A percentile compares a stretch with the other conserved stretches of the same genome.
Evolutionary conservation across 2,329 filamentous ascomycete species (phyloP).

Genomic region (Pyrenophora teres): DNA sequence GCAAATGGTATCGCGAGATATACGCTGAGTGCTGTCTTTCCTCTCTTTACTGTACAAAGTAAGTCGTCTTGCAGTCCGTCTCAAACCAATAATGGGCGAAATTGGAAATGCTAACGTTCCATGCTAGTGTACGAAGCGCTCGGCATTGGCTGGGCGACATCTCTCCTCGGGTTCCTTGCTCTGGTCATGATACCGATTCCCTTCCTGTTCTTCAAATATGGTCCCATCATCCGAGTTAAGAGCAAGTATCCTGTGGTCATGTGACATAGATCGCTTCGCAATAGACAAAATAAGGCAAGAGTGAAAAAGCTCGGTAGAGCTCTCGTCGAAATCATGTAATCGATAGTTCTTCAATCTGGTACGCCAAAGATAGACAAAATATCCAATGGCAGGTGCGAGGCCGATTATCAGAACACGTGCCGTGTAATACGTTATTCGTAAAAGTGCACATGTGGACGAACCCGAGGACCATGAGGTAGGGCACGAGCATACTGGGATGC

Average conservation of each 20-base stretch:
- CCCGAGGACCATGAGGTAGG: not conserved
- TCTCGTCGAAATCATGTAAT: too few species aligned
- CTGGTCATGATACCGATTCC: constrained; percentile 41
- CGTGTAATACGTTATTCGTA: not conserved
- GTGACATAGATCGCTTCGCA: not conserved
- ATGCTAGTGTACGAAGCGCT: constrained; percentile 39
- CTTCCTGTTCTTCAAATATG: constrained; percentile 35
- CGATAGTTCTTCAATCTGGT: too few species aligned
- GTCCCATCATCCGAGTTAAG: constrained; percentile 28
- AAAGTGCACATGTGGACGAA: not conserved
- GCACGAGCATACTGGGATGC: not conserved
- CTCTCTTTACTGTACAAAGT: constrained; percentile 48
- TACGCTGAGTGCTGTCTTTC: constrained; percentile 42
- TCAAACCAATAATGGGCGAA: not conserved
- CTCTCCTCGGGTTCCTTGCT: constrained; percentile 48
- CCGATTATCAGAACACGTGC: not conserved
- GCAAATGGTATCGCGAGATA: constrained; percentile 49
- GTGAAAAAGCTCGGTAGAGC: too few species aligned
- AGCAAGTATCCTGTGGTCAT: constrained; percentile 28
- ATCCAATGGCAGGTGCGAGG: too few species aligned
- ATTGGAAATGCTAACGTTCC: not conserved
- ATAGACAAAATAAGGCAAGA: not conserved
- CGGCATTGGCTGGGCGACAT: constrained; percentile 48
- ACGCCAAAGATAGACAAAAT: not conserved
- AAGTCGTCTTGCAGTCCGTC: not conserved